These are phyloP conservation scores for Panellus pusillus DNA, from an alignment of 768 basidiomycete genomes.

Conservation along the genomic window DNA sequence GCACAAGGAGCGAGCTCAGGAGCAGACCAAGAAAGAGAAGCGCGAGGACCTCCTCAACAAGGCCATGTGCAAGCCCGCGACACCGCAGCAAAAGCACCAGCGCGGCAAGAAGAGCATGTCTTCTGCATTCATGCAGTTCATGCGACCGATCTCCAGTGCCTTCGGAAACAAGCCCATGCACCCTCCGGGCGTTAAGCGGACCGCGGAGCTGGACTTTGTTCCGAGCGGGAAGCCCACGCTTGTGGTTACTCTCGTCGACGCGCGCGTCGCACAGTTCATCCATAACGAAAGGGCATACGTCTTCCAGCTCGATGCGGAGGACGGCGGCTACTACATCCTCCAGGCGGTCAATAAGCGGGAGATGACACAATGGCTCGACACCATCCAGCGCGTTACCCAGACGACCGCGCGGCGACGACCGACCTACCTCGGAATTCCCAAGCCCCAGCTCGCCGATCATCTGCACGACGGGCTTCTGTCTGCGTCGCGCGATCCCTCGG, in stretches of 20 bases:
- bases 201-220: conserved; percentile 72
- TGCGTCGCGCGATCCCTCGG: conserved; percentile 68
- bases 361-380: conserved; percentile 77
- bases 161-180: conserved; percentile 65
- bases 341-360: conserved; percentile 73
- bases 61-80: conserved; percentile 65
- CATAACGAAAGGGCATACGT: conserved; percentile 82
- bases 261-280: conserved; percentile 66
- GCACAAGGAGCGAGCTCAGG: conserved; percentile 72
- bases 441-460: conserved; percentile 73
- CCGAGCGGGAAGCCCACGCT: conserved; percentile 73
- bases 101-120: conserved; percentile 89
- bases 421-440: conserved; percentile 80
- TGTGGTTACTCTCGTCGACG: conserved; percentile 73
- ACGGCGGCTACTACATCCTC: conserved; percentile 80
- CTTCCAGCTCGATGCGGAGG: conserved; percentile 83
- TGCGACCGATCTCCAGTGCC: conserved; percentile 85
- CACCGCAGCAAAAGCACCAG: conserved; percentile 65
- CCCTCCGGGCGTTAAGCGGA: conserved; percentile 48
- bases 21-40: conserved; percentile 70
- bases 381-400: conserved; percentile 67
- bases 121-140: conserved; percentile 79
- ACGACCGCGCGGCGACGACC: conserved; percentile 74
- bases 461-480: conserved; percentile 60
- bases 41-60: conserved; percentile 74